phyloP scores from a whole-genome alignment of 192 early-diverging fungal genomes.

The Backusella tarrabulga region DNA sequence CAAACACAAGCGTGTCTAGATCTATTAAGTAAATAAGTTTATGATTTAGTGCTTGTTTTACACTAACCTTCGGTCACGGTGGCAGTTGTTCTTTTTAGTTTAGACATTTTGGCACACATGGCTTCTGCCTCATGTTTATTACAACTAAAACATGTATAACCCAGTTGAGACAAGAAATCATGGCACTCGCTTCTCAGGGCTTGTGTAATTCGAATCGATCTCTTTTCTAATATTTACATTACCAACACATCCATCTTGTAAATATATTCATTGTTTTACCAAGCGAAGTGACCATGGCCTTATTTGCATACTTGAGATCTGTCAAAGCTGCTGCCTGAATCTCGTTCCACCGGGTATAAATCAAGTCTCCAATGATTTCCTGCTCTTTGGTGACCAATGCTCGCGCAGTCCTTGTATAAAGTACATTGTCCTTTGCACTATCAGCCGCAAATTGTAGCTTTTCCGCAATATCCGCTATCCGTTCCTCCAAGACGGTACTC shows the following conservation, averaged over 20 bases:
- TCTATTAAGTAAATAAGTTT: constrained; percentile 28
- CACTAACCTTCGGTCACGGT: constrained; percentile 55
- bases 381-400: constrained; percentile 17
- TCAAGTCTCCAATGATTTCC: constrained; percentile 14
- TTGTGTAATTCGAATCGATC: constrained; percentile 48
- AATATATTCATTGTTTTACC: constrained; percentile 10
- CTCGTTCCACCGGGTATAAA: not conserved
- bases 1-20: constrained; percentile 55
- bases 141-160: constrained; percentile 47
- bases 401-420: constrained; percentile 31
- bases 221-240: constrained; percentile 39
- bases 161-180: constrained; percentile 46
- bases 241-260: too few species aligned
- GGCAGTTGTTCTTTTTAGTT: constrained; percentile 47
- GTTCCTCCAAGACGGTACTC: constrained; percentile 1
- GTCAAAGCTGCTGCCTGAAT: constrained; percentile 10
- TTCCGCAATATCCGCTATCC: not conserved
- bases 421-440: constrained; percentile 16
- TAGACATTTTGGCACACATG: constrained; percentile 59
- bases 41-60: too few species aligned
- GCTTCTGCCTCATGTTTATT: constrained; percentile 60
- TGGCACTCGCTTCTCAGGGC: constrained; percentile 45
- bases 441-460: constrained; percentile 3
- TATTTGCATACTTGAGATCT: constrained; percentile 15
- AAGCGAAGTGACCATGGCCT: constrained; percentile 10